Evolutionary conservation across 345 rosid species (phyloP).

Genomic region (Litchi chinensis): DNA sequence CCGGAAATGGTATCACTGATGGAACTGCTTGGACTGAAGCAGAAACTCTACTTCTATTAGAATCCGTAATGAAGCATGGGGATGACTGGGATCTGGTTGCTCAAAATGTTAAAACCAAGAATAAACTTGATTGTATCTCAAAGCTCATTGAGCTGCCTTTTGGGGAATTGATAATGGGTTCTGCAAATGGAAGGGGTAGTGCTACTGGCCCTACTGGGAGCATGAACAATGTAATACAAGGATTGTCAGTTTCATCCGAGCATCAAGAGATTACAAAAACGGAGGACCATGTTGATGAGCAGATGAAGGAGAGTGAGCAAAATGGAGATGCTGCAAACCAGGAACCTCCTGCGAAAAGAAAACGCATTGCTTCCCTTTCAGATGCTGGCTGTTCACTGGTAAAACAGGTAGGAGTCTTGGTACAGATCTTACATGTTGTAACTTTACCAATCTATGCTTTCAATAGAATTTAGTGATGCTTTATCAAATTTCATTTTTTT

Average conservation of each 20-base stretch:
- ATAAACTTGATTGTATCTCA: slow-evolving; percentile 73
- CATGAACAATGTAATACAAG: slow-evolving; percentile 30
- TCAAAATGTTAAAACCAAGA: slow-evolving; percentile 70
- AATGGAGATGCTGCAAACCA: slow-evolving; percentile 46
- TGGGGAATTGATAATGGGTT: slow-evolving; percentile 64
- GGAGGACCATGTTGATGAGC: slow-evolving; percentile 39
- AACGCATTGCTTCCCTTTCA: slow-evolving; percentile 40
- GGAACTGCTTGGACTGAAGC: slow-evolving; percentile 80
- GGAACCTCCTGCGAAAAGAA: slow-evolving; percentile 62
- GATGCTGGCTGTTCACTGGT: slow-evolving; percentile 61
- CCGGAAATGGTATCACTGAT: slow-evolving; percentile 19
- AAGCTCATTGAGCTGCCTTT: slow-evolving; percentile 91
- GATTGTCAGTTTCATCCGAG: slow-evolving; percentile 35
- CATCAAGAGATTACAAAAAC: slow-evolving; percentile 30
- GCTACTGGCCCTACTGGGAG: slow-evolving; percentile 25
- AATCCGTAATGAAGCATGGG: slow-evolving; percentile 76
- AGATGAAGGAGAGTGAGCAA: slow-evolving; percentile 31
- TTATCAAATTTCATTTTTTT: background rate
- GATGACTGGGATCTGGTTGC: slow-evolving; percentile 96
- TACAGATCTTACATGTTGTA: background rate
- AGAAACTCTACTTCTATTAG: slow-evolving; percentile 77
- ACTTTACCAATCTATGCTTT: background rate
- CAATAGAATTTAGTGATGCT: background rate
- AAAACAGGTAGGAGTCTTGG: slow-evolving; percentile 60
- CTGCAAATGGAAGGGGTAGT: slow-evolving; percentile 42